Conservation (phyloP, 495 filamentous ascomycete species). For the Choiromyces venosus region DNA sequence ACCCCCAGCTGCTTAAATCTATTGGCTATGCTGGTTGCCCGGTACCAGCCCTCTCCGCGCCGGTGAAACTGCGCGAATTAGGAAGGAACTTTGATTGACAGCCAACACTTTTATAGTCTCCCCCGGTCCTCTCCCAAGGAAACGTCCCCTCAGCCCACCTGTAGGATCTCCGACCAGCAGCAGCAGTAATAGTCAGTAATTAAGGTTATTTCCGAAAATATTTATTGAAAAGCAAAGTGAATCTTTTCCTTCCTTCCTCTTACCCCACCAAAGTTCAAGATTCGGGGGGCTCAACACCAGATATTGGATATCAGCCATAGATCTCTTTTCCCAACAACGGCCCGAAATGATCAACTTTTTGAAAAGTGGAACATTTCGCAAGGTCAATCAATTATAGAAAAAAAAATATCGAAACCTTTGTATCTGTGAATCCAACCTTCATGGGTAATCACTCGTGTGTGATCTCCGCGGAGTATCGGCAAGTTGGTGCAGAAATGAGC, state of each 20-base stretch:
- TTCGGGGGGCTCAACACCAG: neutral
- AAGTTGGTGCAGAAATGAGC: neutral
- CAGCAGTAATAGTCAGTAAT: neutral
- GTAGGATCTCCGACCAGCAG: neutral
- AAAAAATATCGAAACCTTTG: too few relatives aligned
- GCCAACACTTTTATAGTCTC: too few relatives aligned
- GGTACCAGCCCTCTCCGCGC: neutral
- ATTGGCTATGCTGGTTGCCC: neutral
- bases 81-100: neutral
- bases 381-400: neutral
- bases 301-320: neutral
- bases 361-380: neutral
- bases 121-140: too few relatives aligned
- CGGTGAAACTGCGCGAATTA: neutral
- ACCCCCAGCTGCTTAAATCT: too few relatives aligned
- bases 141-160: too few relatives aligned
- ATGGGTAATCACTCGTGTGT: neutral
- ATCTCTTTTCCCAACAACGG: neutral
- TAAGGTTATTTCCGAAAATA: neutral
- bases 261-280: neutral
- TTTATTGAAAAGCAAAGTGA: neutral
- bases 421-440: neutral
- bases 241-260: neutral
- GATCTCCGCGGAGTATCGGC: neutral
- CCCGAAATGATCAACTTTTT: neutral